Percentiles rank a stretch among this genome's conserved stretches.
These are phyloP conservation scores for Chamaecyparis obtusa DNA, from an alignment of 75 land plant species.

Conservation along the genomic window DNA sequence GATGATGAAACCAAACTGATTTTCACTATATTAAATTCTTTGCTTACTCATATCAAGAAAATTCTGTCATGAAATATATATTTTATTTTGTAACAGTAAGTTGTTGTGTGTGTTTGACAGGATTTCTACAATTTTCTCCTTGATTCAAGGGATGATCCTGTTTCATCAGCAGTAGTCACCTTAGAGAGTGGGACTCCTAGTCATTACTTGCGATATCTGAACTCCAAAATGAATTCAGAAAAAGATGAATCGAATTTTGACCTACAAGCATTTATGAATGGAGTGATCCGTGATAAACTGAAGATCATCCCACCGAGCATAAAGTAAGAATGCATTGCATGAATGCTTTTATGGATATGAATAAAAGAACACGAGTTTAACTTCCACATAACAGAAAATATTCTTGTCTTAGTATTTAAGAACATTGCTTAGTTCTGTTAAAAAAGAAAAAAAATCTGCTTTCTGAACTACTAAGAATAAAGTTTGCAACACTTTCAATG, in stretches of 20 bases:
- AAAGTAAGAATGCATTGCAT: constrained; percentile 27
- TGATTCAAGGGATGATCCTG: constrained; percentile 28
- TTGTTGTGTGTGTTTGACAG: constrained; percentile 24
- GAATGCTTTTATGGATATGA: not conserved
- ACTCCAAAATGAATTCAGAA: constrained; percentile 13
- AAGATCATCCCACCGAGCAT: constrained; percentile 61
- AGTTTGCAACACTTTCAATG: not conserved
- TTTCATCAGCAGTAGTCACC: constrained; percentile 6
- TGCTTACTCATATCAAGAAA: constrained; percentile 1
- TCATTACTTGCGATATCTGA: constrained; percentile 31
- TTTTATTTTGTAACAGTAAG: not conserved
- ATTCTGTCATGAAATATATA: not conserved
- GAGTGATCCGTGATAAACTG: constrained; percentile 62
- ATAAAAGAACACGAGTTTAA: not conserved
- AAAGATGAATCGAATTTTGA: constrained; percentile 20
- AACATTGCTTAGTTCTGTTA: not conserved
- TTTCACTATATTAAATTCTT: too few species aligned
- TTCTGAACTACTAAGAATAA: not conserved
- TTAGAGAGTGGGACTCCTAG: constrained; percentile 11
- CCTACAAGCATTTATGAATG: constrained; percentile 62
- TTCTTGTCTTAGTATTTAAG: not conserved
- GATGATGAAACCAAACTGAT: not conserved
- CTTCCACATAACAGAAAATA: not conserved
- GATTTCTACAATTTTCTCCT: constrained; percentile 76
- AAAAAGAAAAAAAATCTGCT: not conserved